phyloP scores from a whole-genome alignment of 108 stramenopile species.

The Nitzschia sp. region DNA sequence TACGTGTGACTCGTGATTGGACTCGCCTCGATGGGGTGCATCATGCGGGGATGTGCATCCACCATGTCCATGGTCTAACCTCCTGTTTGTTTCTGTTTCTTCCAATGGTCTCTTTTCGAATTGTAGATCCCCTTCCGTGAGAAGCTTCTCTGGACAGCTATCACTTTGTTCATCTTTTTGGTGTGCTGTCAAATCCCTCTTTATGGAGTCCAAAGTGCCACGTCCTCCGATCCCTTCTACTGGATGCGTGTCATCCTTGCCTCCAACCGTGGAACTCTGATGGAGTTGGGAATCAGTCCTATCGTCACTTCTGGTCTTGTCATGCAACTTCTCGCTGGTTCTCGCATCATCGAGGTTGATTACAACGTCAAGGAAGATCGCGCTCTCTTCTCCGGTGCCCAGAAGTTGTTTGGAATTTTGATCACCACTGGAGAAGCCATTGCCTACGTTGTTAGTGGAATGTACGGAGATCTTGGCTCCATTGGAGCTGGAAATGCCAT shows the following conservation, averaged over 20 bases:
- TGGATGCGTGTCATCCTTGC: conserved; percentile 99
- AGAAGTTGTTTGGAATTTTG: conserved; percentile 98
- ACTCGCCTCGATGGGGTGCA: conserved; percentile 3
- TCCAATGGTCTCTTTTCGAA: background rate
- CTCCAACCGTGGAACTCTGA: conserved; percentile 98
- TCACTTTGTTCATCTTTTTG: conserved; percentile 98
- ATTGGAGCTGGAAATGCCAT: conserved; percentile 97
- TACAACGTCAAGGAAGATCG: conserved; percentile 98
- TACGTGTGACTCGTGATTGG: conserved; percentile 23
- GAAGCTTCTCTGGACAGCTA: conserved; percentile 98
- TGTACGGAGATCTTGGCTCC: conserved; percentile 95
- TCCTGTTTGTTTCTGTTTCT: background rate
- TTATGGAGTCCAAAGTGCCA: conserved; percentile 96
- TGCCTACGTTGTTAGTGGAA: conserved; percentile 97
- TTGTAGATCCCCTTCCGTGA: conserved; percentile 92
- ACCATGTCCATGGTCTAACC: background rate
- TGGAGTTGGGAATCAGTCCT: conserved; percentile 99
- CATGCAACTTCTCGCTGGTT: conserved; percentile 95
- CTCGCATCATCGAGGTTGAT: conserved; percentile 98
- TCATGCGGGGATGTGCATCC: background rate
- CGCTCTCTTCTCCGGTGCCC: conserved; percentile 95
- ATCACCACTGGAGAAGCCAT: conserved; percentile 99
- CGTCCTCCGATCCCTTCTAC: conserved; percentile 99
- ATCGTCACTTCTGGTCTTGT: conserved; percentile 94
- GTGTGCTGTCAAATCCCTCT: conserved; percentile 99